Evolutionary conservation across 2,329 filamentous ascomycete species (phyloP).

Genomic region (Drechmeria coniospora): DNA sequence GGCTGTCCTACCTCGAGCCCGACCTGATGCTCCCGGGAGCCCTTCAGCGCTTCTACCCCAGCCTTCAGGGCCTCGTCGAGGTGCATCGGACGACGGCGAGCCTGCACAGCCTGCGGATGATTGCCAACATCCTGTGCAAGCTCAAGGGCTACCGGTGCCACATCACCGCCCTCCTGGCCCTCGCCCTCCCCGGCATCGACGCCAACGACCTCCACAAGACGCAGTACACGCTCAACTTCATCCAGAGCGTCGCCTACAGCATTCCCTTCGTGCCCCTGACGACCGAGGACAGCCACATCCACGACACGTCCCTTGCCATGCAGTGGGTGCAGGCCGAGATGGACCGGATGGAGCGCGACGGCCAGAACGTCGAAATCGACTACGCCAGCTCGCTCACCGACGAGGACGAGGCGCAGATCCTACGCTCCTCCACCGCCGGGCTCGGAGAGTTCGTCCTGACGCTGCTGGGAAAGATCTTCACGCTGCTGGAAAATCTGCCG

Average conservation of each 20-base stretch:
- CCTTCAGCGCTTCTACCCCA: conserved; percentile 89
- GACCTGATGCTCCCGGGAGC: conserved; percentile 84
- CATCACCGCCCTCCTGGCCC: conserved; percentile 80
- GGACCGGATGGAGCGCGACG: conserved; percentile 81
- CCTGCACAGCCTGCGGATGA: conserved; percentile 77
- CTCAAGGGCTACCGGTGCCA: conserved; percentile 96
- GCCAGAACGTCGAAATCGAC: conserved; percentile 70
- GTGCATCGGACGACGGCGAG: conserved; percentile 94
- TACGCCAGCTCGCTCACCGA: conserved; percentile 72
- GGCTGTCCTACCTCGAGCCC: conserved; percentile 79
- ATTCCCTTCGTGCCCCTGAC: conserved; percentile 74
- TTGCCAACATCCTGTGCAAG: conserved; percentile 79
- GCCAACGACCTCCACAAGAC: conserved; percentile 97
- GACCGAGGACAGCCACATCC: conserved; percentile 44
- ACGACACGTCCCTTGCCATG: conserved; percentile 64
- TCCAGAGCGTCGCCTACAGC: conserved; percentile 90
- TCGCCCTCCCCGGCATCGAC: conserved; percentile 89
- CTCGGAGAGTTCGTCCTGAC: conserved; percentile 87
- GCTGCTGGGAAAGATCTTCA: conserved; percentile 88
- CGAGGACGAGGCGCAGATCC: conserved; percentile 71
- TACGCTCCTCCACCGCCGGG: conserved; percentile 85
- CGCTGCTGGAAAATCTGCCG: conserved; percentile 83
- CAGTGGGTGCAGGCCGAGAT: conserved; percentile 92
- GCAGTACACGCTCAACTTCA: conserved; percentile 82
- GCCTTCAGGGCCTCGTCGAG: conserved; percentile 89